Base-by-base conservation (phyloP, 306 rosid species). In the Carpinus fangiana region DNA sequence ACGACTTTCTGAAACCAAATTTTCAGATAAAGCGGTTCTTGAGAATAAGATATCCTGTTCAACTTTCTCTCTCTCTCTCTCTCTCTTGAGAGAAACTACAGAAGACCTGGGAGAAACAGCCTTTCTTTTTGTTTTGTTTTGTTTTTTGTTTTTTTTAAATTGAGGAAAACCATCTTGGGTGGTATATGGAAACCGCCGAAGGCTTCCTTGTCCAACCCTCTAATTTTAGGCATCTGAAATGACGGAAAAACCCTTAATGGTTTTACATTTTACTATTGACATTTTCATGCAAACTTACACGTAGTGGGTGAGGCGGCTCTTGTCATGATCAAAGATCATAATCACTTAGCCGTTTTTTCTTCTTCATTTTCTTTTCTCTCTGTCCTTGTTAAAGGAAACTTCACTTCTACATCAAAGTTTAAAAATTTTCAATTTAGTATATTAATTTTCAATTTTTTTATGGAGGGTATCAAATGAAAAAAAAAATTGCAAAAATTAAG, bases 271-370 rank as follows among this genome's bases (percentile, higher is more conserved):
- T 77, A 76, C 81, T 79, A 48, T 85, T 88, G 78, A 80, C 84
- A 77, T 74, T 86, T 89, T 84, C 89, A 86, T 87, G 93, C 90
- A 86, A 84, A 84, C 82, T 70, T 82, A 87, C 91, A 90, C 93
- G 89, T 90, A 48, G 85, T 78, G 73, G 38, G 18, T 72, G 36
- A 61, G 84, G 74, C 72, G 71, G 83, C 87, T 79, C 31, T 13
- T 71, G 7, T 8, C 48, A 13, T 11, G 53, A 76, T 46, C 46
- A 16, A 14, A 64, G 0, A 64, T 4, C 13, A 31, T 76, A 51
- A 7, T 14, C 62, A 20, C 51, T 9, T 9, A 66, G 51, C 51
- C 9, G 28, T 51, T 31, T 55, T 47, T 57, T 46, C 54, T 43
- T 45, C 20, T 16, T 8, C 18, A 31, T 31, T 31, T 31, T 31